Evolutionary conservation across 2,329 filamentous ascomycete species (phyloP).

Genomic region (Aspergillus novofumigatus): DNA sequence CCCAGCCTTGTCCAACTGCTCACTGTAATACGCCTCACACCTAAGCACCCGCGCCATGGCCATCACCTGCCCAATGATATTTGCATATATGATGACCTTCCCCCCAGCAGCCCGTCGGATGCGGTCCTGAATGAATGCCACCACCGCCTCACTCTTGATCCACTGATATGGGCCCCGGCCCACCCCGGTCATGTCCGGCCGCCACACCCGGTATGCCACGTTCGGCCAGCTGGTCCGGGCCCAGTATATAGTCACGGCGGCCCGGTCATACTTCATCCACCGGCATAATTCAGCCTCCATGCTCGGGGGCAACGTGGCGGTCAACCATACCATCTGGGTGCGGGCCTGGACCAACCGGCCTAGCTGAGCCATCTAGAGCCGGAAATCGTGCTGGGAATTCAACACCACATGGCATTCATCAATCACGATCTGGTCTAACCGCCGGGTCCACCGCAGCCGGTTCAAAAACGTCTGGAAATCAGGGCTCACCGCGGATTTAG

Average conservation of each 20-base stretch:
- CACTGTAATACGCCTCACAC: constrained; percentile 1
- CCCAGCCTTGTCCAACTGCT: background rate
- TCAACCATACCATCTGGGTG: constrained; percentile 11
- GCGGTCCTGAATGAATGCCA: background rate
- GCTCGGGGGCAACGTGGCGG: constrained; percentile 6
- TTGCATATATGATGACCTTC: background rate
- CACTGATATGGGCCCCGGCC: background rate
- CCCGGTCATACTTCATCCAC: background rate
- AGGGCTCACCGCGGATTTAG: background rate
- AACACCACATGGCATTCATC: constrained; percentile 10
- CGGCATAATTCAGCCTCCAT: background rate
- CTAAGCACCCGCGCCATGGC: background rate
- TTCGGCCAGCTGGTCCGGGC: background rate
- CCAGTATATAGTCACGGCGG: background rate
- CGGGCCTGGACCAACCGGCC: background rate
- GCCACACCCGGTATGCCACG: constrained; percentile 5
- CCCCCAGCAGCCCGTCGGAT: background rate
- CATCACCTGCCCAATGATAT: background rate
- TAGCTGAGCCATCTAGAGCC: background rate
- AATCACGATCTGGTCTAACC: constrained; percentile 5
- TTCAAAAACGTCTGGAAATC: constrained; percentile 6
- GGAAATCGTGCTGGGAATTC: constrained; percentile 2
- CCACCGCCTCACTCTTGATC: background rate
- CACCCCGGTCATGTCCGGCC: background rate
- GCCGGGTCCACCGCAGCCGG: background rate